Evolutionary conservation across 495 filamentous ascomycete species (phyloP).

Genomic region (Talaromyces proteolyticus): DNA sequence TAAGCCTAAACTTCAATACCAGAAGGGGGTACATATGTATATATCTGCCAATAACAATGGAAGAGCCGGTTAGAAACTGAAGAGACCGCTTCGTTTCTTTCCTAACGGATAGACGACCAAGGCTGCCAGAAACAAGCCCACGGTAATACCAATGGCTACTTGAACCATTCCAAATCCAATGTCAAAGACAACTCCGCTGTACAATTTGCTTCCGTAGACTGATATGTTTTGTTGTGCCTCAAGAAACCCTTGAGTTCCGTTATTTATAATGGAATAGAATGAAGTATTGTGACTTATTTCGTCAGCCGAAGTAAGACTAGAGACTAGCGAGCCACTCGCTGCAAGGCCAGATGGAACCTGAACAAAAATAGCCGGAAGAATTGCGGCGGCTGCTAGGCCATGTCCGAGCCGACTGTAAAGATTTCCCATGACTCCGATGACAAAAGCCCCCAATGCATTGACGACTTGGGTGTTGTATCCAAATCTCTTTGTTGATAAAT

Average conservation of each 20-base stretch:
- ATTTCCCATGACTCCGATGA: constrained; percentile 82
- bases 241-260: constrained; percentile 43
- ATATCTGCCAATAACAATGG: no score
- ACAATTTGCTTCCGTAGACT: constrained; percentile 16
- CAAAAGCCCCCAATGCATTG: constrained; percentile 79
- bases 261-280: constrained; percentile 37
- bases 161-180: constrained; percentile 86
- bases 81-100: constrained; percentile 83
- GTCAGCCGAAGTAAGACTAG: constrained; percentile 79
- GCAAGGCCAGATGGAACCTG: constrained; percentile 89
- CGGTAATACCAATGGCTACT: constrained; percentile 87
- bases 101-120: constrained; percentile 87
- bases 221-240: constrained; percentile 36
- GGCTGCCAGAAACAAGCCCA: constrained; percentile 82
- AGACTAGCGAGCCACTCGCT: constrained; percentile 73
- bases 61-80: constrained; percentile 87
- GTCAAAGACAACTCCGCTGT: constrained; percentile 63
- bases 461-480: constrained; percentile 71
- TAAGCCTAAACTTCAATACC: no score
- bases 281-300: constrained; percentile 54
- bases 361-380: constrained; percentile 92
- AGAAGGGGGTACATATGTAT: no score
- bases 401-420: constrained; percentile 79
- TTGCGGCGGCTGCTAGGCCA: constrained; percentile 79
- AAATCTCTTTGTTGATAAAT: constrained; percentile 68